These are phyloP conservation scores for Xanthoconium purpureum DNA, from an alignment of 768 basidiomycete species.

Conservation along the genomic window DNA sequence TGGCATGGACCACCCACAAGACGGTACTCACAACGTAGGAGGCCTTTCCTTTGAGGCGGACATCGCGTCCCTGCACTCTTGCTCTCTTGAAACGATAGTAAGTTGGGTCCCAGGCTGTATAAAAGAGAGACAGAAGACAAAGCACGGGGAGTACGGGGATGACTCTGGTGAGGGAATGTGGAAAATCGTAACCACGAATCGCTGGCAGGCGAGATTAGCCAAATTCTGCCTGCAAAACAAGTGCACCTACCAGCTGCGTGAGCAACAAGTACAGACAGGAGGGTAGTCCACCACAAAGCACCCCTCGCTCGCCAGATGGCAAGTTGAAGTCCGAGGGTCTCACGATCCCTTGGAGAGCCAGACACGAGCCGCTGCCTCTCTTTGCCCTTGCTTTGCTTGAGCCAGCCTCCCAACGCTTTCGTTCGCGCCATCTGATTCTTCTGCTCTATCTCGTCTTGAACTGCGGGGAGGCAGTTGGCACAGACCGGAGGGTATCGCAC, in stretches of 20 bases:
- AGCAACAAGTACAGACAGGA: constrained; percentile 40
- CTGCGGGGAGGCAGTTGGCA: constrained; percentile 64
- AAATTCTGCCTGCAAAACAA: neutral
- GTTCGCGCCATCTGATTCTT: constrained; percentile 82
- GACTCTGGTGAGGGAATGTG: constrained; percentile 18
- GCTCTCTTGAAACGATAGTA: constrained; percentile 60
- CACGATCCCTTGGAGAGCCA: constrained; percentile 38
- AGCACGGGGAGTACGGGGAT: constrained; percentile 49
- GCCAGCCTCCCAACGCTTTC: constrained; percentile 69
- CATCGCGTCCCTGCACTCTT: constrained; percentile 66
- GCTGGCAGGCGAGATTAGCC: constrained; percentile 15
- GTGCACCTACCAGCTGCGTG: constrained; percentile 45
- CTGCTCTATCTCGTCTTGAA: constrained; percentile 76
- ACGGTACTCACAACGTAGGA: constrained; percentile 54
- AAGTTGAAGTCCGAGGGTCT: constrained; percentile 48
- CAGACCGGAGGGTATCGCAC: constrained; percentile 88
- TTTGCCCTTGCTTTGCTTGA: constrained; percentile 65
- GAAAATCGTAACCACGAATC: constrained; percentile 20
- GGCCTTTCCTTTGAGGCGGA: constrained; percentile 62
- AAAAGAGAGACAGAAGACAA: constrained; percentile 59
- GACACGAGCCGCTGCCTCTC: constrained; percentile 51
- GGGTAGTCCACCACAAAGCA: constrained; percentile 55
- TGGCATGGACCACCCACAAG: neutral
- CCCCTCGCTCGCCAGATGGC: constrained; percentile 71
- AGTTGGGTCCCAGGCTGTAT: constrained; percentile 87